Evolutionary conservation across 2,329 filamentous ascomycete species (phyloP).

Genomic region (Neopestalotiopsis sp.): DNA sequence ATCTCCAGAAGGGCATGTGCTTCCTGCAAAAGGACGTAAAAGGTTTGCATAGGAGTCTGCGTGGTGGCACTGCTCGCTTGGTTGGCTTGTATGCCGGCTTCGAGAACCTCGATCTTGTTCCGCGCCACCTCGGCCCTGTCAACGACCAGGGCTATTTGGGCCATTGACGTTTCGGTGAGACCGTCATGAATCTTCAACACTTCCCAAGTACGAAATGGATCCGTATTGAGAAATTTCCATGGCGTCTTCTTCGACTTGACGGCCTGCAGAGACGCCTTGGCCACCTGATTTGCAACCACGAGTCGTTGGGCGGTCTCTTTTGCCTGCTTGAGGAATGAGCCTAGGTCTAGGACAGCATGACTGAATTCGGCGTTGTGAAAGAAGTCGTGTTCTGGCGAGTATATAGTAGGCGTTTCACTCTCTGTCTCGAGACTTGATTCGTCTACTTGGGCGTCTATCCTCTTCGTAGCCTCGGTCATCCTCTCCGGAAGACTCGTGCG

Average conservation of each 20-base stretch:
- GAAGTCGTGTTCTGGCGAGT: background rate
- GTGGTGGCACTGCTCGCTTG: background rate
- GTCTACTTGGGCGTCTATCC: background rate
- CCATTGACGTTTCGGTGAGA: background rate
- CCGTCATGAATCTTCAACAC: background rate
- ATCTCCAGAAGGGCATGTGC: background rate
- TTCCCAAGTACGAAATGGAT: background rate
- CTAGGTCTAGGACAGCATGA: background rate
- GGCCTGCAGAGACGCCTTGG: conserved; percentile 3
- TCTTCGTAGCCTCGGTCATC: background rate
- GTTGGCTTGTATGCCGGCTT: background rate
- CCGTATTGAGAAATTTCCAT: background rate
- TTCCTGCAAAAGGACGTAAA: background rate
- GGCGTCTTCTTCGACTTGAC: background rate
- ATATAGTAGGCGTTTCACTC: background rate
- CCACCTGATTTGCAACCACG: background rate
- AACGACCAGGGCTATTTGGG: background rate
- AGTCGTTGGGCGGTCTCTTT: background rate
- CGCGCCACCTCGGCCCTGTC: background rate
- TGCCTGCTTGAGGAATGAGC: conserved; percentile 5
- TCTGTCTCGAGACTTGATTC: background rate
- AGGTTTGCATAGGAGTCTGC: background rate
- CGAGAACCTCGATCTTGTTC: background rate
- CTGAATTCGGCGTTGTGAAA: background rate
- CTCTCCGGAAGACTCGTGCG: background rate